A percentile compares a stretch with the other conserved stretches of the same genome.
phyloP scores from a whole-genome alignment of 495 filamentous ascomycete genomes.

The Xylaria longipes region DNA sequence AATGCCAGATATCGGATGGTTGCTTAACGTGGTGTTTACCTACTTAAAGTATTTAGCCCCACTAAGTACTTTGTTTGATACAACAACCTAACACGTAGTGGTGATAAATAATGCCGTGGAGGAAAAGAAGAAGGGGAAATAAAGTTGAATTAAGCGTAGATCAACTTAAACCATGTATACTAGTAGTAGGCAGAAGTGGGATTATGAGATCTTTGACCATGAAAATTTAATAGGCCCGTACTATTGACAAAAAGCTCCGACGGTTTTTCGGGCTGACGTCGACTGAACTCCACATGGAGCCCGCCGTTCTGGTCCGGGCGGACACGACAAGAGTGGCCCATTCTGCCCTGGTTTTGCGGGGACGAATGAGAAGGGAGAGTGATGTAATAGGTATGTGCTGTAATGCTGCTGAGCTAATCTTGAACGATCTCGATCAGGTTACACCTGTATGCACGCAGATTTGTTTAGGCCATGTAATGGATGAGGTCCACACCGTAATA shows the following conservation, averaged over 20 bases:
- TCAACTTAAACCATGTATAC: background rate
- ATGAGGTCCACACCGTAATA: background rate
- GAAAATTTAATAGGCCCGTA: background rate
- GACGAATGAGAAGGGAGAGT: background rate
- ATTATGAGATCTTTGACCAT: too few species aligned
- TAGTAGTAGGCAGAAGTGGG: background rate
- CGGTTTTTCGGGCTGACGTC: constrained; percentile 6
- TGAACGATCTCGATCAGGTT: constrained; percentile 15
- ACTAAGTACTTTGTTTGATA: too few species aligned
- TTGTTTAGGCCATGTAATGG: background rate
- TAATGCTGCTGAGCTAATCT: constrained; percentile 6
- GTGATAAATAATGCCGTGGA: background rate
- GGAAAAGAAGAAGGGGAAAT: background rate
- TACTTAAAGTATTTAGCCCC: too few species aligned
- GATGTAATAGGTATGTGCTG: constrained; percentile 5
- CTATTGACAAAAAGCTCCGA: constrained; percentile 8
- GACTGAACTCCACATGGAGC: constrained; percentile 6
- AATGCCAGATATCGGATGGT: background rate
- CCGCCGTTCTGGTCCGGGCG: constrained; percentile 12
- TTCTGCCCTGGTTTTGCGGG: constrained; percentile 11
- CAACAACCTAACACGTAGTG: background rate
- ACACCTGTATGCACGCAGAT: background rate
- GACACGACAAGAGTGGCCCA: background rate
- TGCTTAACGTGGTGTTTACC: background rate
- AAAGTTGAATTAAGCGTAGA: background rate